Base-by-base conservation (phyloP, 2,329 filamentous ascomycete genomes). In the Daldinia sp. region DNA sequence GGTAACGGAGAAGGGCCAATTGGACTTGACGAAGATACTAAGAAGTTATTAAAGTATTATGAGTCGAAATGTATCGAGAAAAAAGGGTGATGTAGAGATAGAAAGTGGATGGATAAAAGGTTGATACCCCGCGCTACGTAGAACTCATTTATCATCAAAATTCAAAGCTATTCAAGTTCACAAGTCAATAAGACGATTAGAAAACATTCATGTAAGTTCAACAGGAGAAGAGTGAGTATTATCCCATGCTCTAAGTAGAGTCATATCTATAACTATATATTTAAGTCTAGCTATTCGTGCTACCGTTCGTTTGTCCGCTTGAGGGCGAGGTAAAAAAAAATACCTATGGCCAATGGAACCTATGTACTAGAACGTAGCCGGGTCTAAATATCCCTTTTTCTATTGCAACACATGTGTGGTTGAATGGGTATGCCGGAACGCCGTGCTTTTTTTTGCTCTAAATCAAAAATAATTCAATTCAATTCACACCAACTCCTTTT, bases 11-110 rank as follows among this genome's bases (percentile, higher is more conserved):
- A 75, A 4, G 74, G 71, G 6, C 74, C 71, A 13, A 73, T 74
- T 4, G 79, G 75, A 6, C 65, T 87, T 12, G 85, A 88, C 28
- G 68, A 68, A 3, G 85, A 87, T 51, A 82, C 83, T 6, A 75
- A 75, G 54, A 74, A 75, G 50, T 62, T 83, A 51, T 70, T 88
- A 46, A 62, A 66, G 46, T 75, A 79, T 39, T 88, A 88, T 58
- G 78, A 82, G 70, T 71, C 56, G 23, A 83, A 78, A 72, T 86
- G 84, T 65, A 70, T 67, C 9, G 74, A 78, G 39, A 84, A 76
- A 37, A 84, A 76, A 37, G 18, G 4, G 6, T 54, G 67, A 63
- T 51, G 1, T 28, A 57, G 46, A 44, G 30, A 15, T 28, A 30
- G 18, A 48, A 41, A n/a, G 3, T 35, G 4, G 55, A 41, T 18